These are phyloP conservation scores for Ogataea kodamae DNA, from an alignment of 805 yeast species.

Conservation along the genomic window DNA sequence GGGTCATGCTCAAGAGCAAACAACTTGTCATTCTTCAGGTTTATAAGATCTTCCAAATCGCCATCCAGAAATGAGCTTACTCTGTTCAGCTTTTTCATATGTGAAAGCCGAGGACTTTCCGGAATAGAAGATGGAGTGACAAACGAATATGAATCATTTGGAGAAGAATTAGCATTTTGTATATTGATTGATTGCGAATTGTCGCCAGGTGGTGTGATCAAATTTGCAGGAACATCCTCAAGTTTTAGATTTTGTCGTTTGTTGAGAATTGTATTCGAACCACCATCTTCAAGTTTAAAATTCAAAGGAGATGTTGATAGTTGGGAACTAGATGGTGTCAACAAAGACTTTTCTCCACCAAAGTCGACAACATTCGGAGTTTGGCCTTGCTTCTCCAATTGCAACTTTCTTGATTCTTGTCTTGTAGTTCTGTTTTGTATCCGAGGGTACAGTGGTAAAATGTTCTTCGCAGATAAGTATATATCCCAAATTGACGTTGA, in stretches of 20 bases:
- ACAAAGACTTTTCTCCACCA: too few species aligned
- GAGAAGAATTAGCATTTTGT: slow-evolving; percentile 6
- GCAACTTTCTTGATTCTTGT: slow-evolving; percentile 26
- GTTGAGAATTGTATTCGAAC: too few species aligned
- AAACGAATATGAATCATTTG: not conserved
- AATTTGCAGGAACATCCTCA: slow-evolving; percentile 7
- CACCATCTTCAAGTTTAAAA: slow-evolving; percentile 4
- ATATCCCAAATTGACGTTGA: slow-evolving; percentile 36
- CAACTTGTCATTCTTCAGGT: slow-evolving; percentile 25
- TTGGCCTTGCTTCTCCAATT: slow-evolving; percentile 1
- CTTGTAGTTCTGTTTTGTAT: slow-evolving; percentile 32
- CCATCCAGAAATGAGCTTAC: slow-evolving; percentile 12
- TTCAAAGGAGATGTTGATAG: slow-evolving; percentile 15
- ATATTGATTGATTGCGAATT: slow-evolving; percentile 6
- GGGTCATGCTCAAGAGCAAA: slow-evolving; percentile 22
- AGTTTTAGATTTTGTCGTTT: not conserved
- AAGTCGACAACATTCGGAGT: too few species aligned
- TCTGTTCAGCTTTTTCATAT: slow-evolving; percentile 6
- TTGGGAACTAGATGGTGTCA: slow-evolving; percentile 23
- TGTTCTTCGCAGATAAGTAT: slow-evolving; percentile 31
- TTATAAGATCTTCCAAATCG: slow-evolving; percentile 26
- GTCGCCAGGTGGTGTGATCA: slow-evolving; percentile 29
- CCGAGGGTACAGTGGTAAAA: slow-evolving; percentile 34
- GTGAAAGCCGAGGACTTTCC: slow-evolving; percentile 20
- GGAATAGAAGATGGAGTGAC: slow-evolving; percentile 24